Conservation (phyloP, 2,329 filamentous ascomycete genomes). For the Sclerotinia minor region DNA sequence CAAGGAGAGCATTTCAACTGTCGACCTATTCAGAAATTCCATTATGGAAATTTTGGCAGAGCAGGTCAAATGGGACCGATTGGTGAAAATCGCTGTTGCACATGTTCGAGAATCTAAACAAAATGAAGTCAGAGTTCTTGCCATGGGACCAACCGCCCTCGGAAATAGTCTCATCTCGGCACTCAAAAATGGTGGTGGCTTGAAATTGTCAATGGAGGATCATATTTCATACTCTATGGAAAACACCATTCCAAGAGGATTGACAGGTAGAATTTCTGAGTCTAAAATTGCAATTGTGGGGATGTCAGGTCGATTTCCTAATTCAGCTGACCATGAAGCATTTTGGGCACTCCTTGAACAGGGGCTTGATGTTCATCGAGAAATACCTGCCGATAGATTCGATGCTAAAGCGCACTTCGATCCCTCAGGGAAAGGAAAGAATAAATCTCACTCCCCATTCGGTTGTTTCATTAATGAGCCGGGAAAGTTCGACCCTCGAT, state of each 20-base stretch:
- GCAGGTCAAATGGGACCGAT: constrained; percentile 30
- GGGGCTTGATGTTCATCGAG: constrained; percentile 71
- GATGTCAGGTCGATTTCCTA: constrained; percentile 75
- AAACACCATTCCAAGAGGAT: constrained; percentile 28
- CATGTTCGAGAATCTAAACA: constrained; percentile 24
- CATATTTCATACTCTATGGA: constrained; percentile 28
- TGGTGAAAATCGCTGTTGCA: constrained; percentile 26
- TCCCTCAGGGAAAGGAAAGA: constrained; percentile 68
- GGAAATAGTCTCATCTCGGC: constrained; percentile 25
- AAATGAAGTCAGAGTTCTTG: constrained; percentile 29
- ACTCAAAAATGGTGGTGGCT: constrained; percentile 18
- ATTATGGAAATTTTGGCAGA: constrained; percentile 30
- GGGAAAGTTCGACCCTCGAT: constrained; percentile 72
- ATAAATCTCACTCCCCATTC: constrained; percentile 73
- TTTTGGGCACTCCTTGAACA: constrained; percentile 75
- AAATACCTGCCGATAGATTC: constrained; percentile 59
- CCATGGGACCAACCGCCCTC: constrained; percentile 33
- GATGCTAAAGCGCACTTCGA: constrained; percentile 71
- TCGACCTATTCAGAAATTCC: constrained; percentile 30
- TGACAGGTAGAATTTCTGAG: constrained; percentile 27
- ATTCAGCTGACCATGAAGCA: constrained; percentile 66
- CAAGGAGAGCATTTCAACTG: constrained; percentile 19
- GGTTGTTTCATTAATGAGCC: constrained; percentile 71
- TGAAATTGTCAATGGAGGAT: constrained; percentile 30
- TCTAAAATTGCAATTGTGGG: constrained; percentile 68